Conservation (phyloP, 352 stramenopile genomes). For the Phytophthora sp. region DNA sequence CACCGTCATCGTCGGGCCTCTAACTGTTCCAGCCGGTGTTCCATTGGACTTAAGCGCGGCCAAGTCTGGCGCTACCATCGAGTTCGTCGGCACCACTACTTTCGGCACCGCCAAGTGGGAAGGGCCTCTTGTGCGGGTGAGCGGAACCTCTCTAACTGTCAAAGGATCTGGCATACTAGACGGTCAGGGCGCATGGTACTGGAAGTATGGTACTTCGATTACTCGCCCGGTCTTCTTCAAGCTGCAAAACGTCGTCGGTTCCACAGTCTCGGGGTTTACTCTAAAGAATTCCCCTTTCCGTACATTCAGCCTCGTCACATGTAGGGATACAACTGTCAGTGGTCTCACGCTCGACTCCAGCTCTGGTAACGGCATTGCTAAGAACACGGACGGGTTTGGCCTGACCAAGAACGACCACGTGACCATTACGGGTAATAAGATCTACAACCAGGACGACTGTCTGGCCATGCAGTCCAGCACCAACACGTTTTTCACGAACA, state of each 20-base stretch:
- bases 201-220: constrained; percentile 33
- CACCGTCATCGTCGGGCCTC: too few species aligned
- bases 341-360: constrained; percentile 17
- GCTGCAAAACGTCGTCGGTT: constrained; percentile 12
- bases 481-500: constrained; percentile 29
- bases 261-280: constrained; percentile 33
- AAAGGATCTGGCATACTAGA: constrained; percentile 36
- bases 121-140: constrained; percentile 35
- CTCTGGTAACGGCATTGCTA: constrained; percentile 7
- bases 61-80: constrained; percentile 34
- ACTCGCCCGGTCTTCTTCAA: constrained; percentile 23
- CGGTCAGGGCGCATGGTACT: constrained; percentile 43
- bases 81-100: constrained; percentile 38
- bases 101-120: constrained; percentile 39
- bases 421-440: constrained; percentile 20
- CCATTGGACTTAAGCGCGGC: constrained; percentile 24
- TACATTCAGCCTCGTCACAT: constrained; percentile 35
- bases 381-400: constrained; percentile 23
- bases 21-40: background rate
- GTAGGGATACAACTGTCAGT: constrained; percentile 17
- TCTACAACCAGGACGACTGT: constrained; percentile 27
- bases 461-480: constrained; percentile 25
- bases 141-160: constrained; percentile 24
- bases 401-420: constrained; percentile 22
- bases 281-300: constrained; percentile 39